phyloP scores from a whole-genome alignment of 805 yeast species.

The Starmerella vaccinii region DNA sequence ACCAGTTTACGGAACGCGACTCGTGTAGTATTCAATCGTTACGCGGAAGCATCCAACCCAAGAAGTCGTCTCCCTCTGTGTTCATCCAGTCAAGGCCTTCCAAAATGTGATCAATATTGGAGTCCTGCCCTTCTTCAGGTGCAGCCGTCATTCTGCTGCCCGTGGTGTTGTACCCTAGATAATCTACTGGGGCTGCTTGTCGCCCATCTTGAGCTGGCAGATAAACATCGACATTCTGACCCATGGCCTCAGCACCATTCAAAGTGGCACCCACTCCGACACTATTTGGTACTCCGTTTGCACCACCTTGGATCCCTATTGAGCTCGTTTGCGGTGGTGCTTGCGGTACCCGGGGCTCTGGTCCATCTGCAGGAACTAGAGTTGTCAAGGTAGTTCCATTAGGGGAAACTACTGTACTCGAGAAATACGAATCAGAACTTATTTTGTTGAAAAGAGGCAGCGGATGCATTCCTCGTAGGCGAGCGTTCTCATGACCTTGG shows the following conservation, averaged over 20 bases:
- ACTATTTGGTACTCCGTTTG: neutral
- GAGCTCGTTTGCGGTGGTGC: neutral
- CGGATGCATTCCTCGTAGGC: slow-evolving; percentile 41
- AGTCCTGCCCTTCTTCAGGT: neutral
- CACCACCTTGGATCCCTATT: neutral
- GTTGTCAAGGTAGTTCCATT: slow-evolving; percentile 88
- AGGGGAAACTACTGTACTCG: slow-evolving; percentile 77
- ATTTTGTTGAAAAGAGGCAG: slow-evolving; percentile 85
- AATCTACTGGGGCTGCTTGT: neutral
- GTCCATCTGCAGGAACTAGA: slow-evolving; percentile 73
- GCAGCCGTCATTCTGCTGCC: neutral
- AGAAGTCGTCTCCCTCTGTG: slow-evolving; percentile 70
- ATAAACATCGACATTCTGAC: neutral
- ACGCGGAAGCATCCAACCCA: slow-evolving; percentile 64
- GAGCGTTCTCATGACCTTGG: slow-evolving; percentile 2
- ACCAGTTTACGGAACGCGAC: too few species aligned
- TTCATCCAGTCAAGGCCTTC: slow-evolving; percentile 82
- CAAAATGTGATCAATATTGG: slow-evolving; percentile 28
- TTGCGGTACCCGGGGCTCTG: neutral
- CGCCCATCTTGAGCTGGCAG: neutral
- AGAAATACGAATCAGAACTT: slow-evolving; percentile 76
- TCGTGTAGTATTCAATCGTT: slow-evolving; percentile 18
- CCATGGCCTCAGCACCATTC: neutral
- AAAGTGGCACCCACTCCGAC: neutral
- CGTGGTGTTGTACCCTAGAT: neutral